Evolutionary conservation across 352 stramenopile genomes (phyloP).

Genomic region (Phytophthora melonis): DNA sequence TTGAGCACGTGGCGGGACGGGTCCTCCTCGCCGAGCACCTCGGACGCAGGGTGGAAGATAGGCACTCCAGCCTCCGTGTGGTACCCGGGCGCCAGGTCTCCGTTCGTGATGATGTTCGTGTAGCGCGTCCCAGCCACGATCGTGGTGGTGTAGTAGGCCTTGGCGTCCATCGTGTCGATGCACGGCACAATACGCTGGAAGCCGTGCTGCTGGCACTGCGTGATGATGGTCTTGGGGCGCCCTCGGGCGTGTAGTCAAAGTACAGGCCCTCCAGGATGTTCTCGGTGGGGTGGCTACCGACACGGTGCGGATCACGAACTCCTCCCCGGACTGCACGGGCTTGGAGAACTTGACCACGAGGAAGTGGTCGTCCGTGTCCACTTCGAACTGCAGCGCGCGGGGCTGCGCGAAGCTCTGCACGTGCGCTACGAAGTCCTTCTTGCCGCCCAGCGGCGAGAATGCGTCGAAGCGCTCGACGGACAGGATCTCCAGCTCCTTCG

Average conservation of each 20-base stretch:
- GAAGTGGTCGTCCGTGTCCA: conserved; percentile 77
- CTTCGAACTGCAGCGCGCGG: conserved; percentile 51
- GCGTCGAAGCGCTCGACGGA: conserved; percentile 60
- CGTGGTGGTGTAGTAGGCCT: conserved; percentile 84
- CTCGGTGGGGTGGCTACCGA: conserved; percentile 70
- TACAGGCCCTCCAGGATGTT: conserved; percentile 86
- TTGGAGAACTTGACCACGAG: conserved; percentile 65
- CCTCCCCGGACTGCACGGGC: conserved; percentile 61
- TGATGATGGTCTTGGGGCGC: conserved; percentile 82
- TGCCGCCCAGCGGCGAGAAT: conserved; percentile 51
- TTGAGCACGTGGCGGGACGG: conserved; percentile 72
- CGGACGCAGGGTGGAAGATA: conserved; percentile 62
- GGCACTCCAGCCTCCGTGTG: conserved; percentile 65
- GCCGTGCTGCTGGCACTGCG: conserved; percentile 83
- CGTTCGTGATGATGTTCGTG: conserved; percentile 87
- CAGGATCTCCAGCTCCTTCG: conserved; percentile 76
- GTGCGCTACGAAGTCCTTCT: conserved; percentile 67
- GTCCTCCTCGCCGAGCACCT: conserved; percentile 64
- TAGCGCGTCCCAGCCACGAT: conserved; percentile 78
- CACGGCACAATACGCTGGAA: conserved; percentile 84
- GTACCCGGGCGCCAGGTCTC: conserved; percentile 74
- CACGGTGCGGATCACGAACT: conserved; percentile 79
- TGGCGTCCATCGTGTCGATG: conserved; percentile 85
- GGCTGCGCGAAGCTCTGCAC: conserved; percentile 62
- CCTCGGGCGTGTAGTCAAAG: conserved; percentile 80